Evolutionary conservation across 164 flowering plant genomes (phyloP).

Genomic region (Tetracentron sinense): DNA sequence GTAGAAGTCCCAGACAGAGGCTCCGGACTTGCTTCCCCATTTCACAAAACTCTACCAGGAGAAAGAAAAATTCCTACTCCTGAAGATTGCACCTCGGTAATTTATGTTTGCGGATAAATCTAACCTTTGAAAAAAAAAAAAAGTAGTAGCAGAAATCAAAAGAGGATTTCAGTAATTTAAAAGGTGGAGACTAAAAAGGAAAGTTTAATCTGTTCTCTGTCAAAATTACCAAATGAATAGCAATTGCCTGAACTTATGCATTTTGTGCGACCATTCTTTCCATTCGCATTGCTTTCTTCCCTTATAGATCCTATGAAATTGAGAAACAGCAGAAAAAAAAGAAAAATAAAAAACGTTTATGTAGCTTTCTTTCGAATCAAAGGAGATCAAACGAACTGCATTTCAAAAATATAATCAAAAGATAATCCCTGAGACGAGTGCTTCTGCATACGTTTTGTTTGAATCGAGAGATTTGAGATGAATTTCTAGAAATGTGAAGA

Average conservation of each 20-base stretch:
- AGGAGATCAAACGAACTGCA: not conserved
- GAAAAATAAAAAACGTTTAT: too few relatives aligned
- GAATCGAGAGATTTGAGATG: too few relatives aligned
- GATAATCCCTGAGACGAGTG: not conserved
- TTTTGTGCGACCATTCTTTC: too few relatives aligned
- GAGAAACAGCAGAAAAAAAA: not conserved
- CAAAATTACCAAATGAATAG: too few relatives aligned
- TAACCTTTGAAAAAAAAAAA: not conserved
- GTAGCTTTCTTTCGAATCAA: not conserved
- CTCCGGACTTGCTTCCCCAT: slow-evolving; percentile 9
- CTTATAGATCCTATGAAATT: not conserved
- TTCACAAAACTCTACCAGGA: slow-evolving; percentile 1
- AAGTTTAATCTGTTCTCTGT: too few relatives aligned
- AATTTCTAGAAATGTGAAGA: too few relatives aligned
- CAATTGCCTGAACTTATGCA: too few relatives aligned
- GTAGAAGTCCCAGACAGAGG: not conserved
- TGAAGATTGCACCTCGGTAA: not conserved
- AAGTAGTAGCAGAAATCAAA: not conserved
- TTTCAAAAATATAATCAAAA: not conserved
- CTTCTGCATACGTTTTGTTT: too few relatives aligned
- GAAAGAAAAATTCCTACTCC: not conserved
- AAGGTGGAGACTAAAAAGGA: too few relatives aligned
- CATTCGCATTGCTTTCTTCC: too few relatives aligned
- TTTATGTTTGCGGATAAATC: not conserved
- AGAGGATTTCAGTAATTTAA: too few relatives aligned